phyloP scores from a whole-genome alignment of 2,329 filamentous ascomycete species.

The Neonectria punicea region DNA sequence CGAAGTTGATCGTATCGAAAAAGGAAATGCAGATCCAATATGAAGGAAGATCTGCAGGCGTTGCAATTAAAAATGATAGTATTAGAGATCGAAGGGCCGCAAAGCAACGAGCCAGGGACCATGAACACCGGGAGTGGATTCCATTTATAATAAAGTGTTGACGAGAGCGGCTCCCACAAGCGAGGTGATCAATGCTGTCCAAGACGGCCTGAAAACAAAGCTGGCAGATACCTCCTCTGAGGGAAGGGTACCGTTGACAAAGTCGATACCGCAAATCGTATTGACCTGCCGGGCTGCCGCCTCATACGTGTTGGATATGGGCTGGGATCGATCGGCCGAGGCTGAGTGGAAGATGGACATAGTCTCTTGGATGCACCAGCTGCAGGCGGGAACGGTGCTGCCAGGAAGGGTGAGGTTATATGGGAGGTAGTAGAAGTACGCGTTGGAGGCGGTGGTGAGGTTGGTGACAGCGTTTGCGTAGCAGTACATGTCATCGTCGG shows the following conservation, averaged over 20 bases:
- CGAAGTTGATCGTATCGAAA: slow-evolving; percentile 33
- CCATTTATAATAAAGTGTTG: slow-evolving; percentile 33
- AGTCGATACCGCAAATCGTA: slow-evolving; percentile 67
- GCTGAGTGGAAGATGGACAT: slow-evolving; percentile 84
- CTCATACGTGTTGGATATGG: slow-evolving; percentile 75
- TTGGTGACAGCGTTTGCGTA: slow-evolving; percentile 90
- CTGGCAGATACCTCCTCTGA: slow-evolving; percentile 40
- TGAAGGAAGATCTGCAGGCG: slow-evolving; percentile 24
- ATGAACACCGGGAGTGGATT: background rate
- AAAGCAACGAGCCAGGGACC: background rate
- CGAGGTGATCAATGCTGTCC: slow-evolving; percentile 26
- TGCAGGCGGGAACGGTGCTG: slow-evolving; percentile 78
- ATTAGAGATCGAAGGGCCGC: slow-evolving; percentile 1
- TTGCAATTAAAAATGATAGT: slow-evolving; percentile 33
- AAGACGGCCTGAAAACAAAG: slow-evolving; percentile 30
- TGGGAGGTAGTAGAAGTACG: slow-evolving; percentile 87
- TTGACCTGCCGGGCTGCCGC: slow-evolving; percentile 80
- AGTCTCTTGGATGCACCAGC: slow-evolving; percentile 78
- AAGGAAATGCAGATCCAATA: slow-evolving; percentile 18
- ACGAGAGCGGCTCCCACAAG: slow-evolving; percentile 30
- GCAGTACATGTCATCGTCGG: slow-evolving; percentile 74
- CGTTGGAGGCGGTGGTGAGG: slow-evolving; percentile 72
- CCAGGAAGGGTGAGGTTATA: slow-evolving; percentile 77
- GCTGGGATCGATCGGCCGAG: slow-evolving; percentile 71
- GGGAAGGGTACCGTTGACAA: slow-evolving; percentile 67